Percentiles rank a stretch among this genome's conserved stretches.
These are phyloP conservation scores for Monascus ruber DNA, from an alignment of 2,329 filamentous ascomycete genomes.

Conservation along the genomic window DNA sequence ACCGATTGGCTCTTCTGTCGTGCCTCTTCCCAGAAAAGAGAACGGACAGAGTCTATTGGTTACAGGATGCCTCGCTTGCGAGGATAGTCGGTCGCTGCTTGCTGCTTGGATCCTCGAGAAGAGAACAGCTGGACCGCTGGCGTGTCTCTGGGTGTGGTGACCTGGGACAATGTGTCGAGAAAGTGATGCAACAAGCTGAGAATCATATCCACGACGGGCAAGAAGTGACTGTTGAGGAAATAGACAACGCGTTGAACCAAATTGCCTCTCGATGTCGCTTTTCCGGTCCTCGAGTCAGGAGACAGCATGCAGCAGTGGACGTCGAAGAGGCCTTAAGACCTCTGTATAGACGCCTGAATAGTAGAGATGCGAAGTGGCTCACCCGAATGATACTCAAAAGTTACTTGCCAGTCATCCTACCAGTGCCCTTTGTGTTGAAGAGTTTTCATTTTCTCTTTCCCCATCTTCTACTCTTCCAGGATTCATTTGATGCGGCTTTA, in stretches of 20 bases:
- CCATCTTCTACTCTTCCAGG: conserved; percentile 56
- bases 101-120: conserved; percentile 51
- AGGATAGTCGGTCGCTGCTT: conserved; percentile 57
- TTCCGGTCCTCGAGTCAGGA: conserved; percentile 54
- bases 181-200: conserved; percentile 50
- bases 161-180: conserved; percentile 59
- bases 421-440: conserved; percentile 44
- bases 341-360: conserved; percentile 50
- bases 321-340: conserved; percentile 39
- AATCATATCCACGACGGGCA: conserved; percentile 24
- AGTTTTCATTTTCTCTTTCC: conserved; percentile 61
- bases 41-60: conserved; percentile 64
- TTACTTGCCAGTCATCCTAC: conserved; percentile 55
- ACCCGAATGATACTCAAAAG: conserved; percentile 69
- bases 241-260: conserved; percentile 54
- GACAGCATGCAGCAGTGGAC: conserved; percentile 24
- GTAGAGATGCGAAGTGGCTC: conserved; percentile 76
- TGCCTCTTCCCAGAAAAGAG: conserved; percentile 65
- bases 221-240: conserved; percentile 56
- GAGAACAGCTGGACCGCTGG: conserved; percentile 53
- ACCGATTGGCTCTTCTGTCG: conserved; percentile 57
- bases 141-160: conserved; percentile 50
- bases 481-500: conserved; percentile 53
- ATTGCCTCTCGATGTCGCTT: conserved; percentile 60
- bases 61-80: conserved; percentile 52